Conservation (phyloP, 1,284 basidiomycete genomes). For the Malassezia slooffiae region DNA sequence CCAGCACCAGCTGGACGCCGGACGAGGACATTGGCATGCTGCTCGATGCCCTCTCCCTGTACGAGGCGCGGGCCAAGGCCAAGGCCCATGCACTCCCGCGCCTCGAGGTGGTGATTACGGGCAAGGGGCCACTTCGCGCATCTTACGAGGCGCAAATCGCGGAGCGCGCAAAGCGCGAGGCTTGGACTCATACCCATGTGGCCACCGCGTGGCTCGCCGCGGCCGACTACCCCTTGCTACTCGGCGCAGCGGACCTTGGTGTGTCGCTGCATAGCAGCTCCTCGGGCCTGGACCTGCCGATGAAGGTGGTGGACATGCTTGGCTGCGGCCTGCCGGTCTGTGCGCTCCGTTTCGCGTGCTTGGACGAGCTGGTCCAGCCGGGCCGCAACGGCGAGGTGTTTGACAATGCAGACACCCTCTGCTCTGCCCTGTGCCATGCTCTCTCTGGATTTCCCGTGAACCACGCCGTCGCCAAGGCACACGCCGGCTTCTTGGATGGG, state of each 20-base stretch:
- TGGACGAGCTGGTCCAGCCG: constrained; percentile 74
- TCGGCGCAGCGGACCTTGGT: constrained; percentile 78
- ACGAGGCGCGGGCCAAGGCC: constrained; percentile 55
- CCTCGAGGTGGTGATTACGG: constrained; percentile 69
- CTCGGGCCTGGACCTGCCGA: constrained; percentile 82
- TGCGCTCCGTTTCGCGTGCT: constrained; percentile 72
- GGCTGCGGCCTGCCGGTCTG: constrained; percentile 88
- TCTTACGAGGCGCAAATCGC: constrained; percentile 62
- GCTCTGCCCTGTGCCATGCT: constrained; percentile 53
- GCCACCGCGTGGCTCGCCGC: constrained; percentile 51
- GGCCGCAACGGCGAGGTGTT: constrained; percentile 74
- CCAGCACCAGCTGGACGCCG: constrained; percentile 91
- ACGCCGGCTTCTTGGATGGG: not conserved
- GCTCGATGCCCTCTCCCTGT: constrained; percentile 48
- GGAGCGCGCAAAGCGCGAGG: constrained; percentile 53
- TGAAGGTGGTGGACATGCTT: constrained; percentile 99
- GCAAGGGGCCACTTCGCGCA: constrained; percentile 70
- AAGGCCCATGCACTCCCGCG: constrained; percentile 24
- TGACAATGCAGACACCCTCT: constrained; percentile 58
- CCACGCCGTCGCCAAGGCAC: not conserved
- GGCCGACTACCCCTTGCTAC: constrained; percentile 29
- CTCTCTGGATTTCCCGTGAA: not conserved
- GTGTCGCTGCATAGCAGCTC: constrained; percentile 82
- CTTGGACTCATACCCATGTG: constrained; percentile 67
- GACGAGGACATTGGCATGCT: constrained; percentile 90